Conservation (phyloP, 805 yeast species). For the Candida verbasci region DNA sequence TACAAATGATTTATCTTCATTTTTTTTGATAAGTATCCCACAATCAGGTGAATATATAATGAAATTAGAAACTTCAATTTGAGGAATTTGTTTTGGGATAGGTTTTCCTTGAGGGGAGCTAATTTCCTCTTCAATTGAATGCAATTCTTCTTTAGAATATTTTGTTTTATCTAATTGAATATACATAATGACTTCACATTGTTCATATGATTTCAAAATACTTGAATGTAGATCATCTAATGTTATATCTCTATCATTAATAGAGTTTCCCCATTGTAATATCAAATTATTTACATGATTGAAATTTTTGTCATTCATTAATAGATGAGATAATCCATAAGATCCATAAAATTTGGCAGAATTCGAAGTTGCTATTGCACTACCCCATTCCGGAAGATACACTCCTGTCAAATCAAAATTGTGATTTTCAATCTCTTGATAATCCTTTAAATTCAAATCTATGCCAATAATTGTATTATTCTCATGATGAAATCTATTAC, state of each 20-base stretch:
- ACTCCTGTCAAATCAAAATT: slow-evolving; percentile 52
- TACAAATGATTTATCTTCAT: slow-evolving; percentile 15
- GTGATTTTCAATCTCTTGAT: slow-evolving; percentile 46
- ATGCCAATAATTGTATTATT: slow-evolving; percentile 32
- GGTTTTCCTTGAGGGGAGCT: slow-evolving; percentile 77
- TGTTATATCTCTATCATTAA: slow-evolving; percentile 36
- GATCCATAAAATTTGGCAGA: slow-evolving; percentile 63
- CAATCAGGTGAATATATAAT: slow-evolving; percentile 87
- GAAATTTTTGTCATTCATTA: slow-evolving; percentile 38
- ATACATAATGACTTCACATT: slow-evolving; percentile 70
- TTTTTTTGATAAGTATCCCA: slow-evolving; percentile 47
- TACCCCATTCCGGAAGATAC: slow-evolving; percentile 64
- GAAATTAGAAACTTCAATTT: slow-evolving; percentile 49
- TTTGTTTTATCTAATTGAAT: slow-evolving; percentile 66
- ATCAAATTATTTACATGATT: slow-evolving; percentile 43
- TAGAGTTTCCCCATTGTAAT: slow-evolving; percentile 39
- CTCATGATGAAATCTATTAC: slow-evolving; percentile 18
- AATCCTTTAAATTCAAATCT: slow-evolving; percentile 32
- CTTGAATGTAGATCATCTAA: slow-evolving; percentile 33
- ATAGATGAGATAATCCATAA: slow-evolving; percentile 58
- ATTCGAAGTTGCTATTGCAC: slow-evolving; percentile 52
- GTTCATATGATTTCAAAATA: slow-evolving; percentile 28
- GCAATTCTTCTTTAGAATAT: slow-evolving; percentile 47
- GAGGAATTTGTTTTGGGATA: slow-evolving; percentile 49
- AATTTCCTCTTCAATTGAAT: slow-evolving; percentile 68